phyloP scores from a whole-genome alignment of 495 filamentous ascomycete genomes.

The Pseudevernia furfuracea region DNA sequence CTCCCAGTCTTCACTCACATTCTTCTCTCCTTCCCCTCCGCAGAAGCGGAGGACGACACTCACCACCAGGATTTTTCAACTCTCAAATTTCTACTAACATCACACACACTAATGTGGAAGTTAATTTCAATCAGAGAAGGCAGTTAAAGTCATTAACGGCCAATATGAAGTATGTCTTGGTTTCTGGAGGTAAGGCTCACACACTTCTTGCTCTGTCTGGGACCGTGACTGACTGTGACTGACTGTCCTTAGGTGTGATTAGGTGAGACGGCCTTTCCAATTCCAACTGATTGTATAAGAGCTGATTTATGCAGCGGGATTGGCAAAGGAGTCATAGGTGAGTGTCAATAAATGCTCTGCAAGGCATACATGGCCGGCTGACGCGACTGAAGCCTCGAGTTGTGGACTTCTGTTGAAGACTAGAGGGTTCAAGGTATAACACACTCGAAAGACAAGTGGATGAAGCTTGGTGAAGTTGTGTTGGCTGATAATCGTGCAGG shows the following conservation, averaged over 20 bases:
- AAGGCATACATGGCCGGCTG: conserved; percentile 24
- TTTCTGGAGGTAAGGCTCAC: conserved; percentile 59
- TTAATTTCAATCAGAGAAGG: neutral
- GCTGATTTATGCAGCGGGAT: conserved; percentile 63
- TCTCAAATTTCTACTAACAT: neutral
- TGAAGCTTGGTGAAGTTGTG: conserved; percentile 25
- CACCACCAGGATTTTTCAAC: neutral
- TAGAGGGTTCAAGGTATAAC: conserved; percentile 58
- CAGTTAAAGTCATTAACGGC: conserved; percentile 7
- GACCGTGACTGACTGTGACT: conserved; percentile 29
- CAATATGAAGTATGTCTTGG: conserved; percentile 78
- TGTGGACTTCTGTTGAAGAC: conserved; percentile 82
- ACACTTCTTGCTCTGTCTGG: neutral
- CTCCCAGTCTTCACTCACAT: too few relatives aligned
- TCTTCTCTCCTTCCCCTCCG: conserved; percentile 10
- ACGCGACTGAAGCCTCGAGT: conserved; percentile 47
- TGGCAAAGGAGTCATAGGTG: conserved; percentile 77
- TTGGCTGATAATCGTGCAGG: conserved; percentile 34
- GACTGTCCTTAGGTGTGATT: conserved; percentile 27
- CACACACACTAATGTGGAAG: neutral
- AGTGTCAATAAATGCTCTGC: conserved; percentile 24
- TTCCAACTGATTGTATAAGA: neutral
- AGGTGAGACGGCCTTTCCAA: neutral
- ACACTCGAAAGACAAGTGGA: conserved; percentile 15
- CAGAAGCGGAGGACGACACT: conserved; percentile 11